phyloP scores from a whole-genome alignment of 2,329 filamentous ascomycete species.

The Sporothrix dimorphospora region DNA sequence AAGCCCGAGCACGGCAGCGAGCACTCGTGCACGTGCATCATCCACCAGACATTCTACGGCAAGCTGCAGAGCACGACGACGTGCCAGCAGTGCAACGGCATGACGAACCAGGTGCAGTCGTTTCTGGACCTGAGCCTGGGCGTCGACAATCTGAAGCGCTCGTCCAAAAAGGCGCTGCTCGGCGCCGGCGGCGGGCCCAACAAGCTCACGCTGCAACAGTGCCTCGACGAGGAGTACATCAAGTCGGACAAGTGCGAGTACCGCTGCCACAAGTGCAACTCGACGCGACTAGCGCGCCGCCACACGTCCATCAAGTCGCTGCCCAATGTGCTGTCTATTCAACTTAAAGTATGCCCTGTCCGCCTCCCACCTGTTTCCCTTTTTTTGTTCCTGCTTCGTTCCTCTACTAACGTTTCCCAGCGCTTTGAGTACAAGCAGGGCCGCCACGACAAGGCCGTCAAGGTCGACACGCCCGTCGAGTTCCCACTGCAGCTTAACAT shows the following conservation, averaged over 20 bases:
- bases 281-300: slow-evolving; percentile 77
- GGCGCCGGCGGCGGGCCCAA: slow-evolving; percentile 41
- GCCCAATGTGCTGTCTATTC: slow-evolving; percentile 87
- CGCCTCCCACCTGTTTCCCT: neutral
- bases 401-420: slow-evolving; percentile 40
- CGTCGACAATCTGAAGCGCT: slow-evolving; percentile 74
- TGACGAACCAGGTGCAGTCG: slow-evolving; percentile 81
- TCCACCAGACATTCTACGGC: slow-evolving; percentile 93
- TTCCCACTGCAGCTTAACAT: slow-evolving; percentile 90
- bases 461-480: slow-evolving; percentile 83
- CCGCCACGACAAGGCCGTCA: slow-evolving; percentile 72
- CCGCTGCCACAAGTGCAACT: slow-evolving; percentile 78
- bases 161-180: slow-evolving; percentile 40
- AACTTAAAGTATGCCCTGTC: slow-evolving; percentile 71
- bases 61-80: slow-evolving; percentile 89
- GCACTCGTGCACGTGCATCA: slow-evolving; percentile 80
- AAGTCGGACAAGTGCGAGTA: slow-evolving; percentile 87
- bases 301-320: slow-evolving; percentile 82
- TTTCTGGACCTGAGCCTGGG: slow-evolving; percentile 90
- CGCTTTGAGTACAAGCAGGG: slow-evolving; percentile 74
- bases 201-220: slow-evolving; percentile 67
- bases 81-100: slow-evolving; percentile 82
- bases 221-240: slow-evolving; percentile 84
- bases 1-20: slow-evolving; percentile 62
- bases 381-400: neutral